Evolutionary conservation across 768 basidiomycete genomes (phyloP).

Genomic region (Suillus variegatus): DNA sequence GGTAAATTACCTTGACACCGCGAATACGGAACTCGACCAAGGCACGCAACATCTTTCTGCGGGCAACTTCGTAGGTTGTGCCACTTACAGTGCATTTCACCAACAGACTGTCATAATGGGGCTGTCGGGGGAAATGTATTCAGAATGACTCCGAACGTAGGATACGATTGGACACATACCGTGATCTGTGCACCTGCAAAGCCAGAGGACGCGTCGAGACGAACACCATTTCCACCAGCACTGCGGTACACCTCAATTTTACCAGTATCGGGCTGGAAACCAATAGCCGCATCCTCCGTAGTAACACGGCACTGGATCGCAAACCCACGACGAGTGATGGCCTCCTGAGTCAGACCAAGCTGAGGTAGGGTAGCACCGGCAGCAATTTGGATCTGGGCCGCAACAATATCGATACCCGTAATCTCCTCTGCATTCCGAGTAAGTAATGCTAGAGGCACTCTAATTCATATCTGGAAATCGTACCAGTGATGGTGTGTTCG

Average conservation of each 20-base stretch:
- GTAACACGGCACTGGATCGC: constrained; percentile 99
- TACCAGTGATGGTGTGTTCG: constrained; percentile 98
- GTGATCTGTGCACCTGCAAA: constrained; percentile 99
- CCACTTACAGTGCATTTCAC: constrained; percentile 97
- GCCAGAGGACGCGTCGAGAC: constrained; percentile 94
- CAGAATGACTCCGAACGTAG: constrained; percentile 2
- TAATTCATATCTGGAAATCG: constrained; percentile 18
- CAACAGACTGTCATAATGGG: constrained; percentile 96
- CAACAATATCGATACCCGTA: constrained; percentile 98
- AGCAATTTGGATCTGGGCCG: constrained; percentile 99
- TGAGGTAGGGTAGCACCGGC: constrained; percentile 95
- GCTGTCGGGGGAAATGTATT: constrained; percentile 45
- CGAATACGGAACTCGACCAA: constrained; percentile 99
- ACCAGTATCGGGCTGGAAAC: constrained; percentile 98
- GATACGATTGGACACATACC: constrained; percentile 43
- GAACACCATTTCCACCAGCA: constrained; percentile 97
- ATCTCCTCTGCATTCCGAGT: constrained; percentile 78
- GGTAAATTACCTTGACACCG: constrained; percentile 78
- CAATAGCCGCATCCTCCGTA: constrained; percentile 90
- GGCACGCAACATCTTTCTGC: constrained; percentile 98
- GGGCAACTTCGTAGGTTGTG: constrained; percentile 97
- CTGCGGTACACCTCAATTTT: constrained; percentile 99
- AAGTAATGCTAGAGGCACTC: constrained; percentile 2
- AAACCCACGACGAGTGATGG: constrained; percentile 93
- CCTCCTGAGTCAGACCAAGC: constrained; percentile 93